A percentile compares a stretch with the other conserved stretches of the same genome.
Evolutionary conservation across 768 basidiomycete genomes (phyloP).

Genomic region (Lentinus brumalis): DNA sequence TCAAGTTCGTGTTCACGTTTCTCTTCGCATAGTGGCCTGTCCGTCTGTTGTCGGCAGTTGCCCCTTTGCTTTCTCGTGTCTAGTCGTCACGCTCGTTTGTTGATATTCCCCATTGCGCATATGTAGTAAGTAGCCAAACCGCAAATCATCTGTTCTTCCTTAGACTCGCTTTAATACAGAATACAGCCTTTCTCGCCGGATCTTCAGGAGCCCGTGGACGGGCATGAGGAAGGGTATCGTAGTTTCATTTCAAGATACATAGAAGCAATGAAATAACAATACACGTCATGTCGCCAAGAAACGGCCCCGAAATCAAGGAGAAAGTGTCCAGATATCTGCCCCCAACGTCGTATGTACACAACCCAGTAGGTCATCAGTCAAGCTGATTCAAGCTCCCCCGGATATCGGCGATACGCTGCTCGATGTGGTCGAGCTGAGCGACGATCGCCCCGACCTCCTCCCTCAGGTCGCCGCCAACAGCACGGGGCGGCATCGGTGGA

Average conservation of each 20-base stretch:
- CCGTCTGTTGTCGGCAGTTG: background rate
- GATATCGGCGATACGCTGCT: conserved; percentile 52
- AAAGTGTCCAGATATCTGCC: background rate
- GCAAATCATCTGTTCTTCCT: background rate
- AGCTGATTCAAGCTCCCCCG: conserved; percentile 43
- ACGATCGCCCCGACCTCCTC: conserved; percentile 52
- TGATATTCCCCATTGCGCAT: background rate
- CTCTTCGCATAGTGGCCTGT: background rate
- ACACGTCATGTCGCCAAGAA: too few relatives aligned
- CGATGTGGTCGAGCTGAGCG: conserved; percentile 55
- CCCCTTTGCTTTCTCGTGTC: too few relatives aligned
- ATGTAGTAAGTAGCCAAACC: conserved; percentile 2
- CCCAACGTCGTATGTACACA: background rate
- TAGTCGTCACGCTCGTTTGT: background rate
- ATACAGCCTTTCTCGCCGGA: too few relatives aligned
- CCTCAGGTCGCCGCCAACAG: conserved; percentile 35
- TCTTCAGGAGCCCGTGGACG: too few relatives aligned
- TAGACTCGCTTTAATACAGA: background rate
- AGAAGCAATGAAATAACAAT: too few relatives aligned
- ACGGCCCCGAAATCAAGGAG: background rate
- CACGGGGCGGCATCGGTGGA: background rate
- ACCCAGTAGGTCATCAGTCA: conserved; percentile 20
- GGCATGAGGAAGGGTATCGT: too few relatives aligned
- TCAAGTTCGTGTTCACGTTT: background rate
- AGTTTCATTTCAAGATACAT: too few relatives aligned